Conservation (phyloP, 2,329 filamentous ascomycete genomes). For the Neocatenulostroma microsporum region DNA sequence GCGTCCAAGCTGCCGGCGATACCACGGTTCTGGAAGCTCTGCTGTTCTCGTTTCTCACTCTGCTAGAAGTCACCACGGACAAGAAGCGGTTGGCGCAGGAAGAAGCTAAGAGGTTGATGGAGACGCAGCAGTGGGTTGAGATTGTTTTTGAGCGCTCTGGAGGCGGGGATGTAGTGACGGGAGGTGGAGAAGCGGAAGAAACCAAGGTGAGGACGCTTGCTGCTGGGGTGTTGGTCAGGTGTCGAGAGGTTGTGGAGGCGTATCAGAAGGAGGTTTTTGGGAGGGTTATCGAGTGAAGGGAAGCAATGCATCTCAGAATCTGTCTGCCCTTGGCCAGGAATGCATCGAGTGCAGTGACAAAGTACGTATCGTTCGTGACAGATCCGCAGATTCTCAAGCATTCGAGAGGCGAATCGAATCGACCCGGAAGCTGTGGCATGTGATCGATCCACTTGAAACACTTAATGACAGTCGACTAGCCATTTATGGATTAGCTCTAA, state of each 20-base stretch:
- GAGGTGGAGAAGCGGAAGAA: conserved; percentile 65
- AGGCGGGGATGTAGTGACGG: conserved; percentile 25
- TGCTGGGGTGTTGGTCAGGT: conserved; percentile 67
- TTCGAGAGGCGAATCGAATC: too few species aligned
- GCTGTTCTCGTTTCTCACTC: conserved; percentile 67
- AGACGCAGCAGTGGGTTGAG: conserved; percentile 80
- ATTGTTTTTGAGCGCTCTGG: conserved; percentile 56
- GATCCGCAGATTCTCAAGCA: too few species aligned
- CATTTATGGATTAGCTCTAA: too few species aligned
- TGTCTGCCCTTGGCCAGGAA: too few species aligned
- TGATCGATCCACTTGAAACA: too few species aligned
- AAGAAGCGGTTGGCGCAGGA: conserved; percentile 65
- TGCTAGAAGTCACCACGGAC: conserved; percentile 68
- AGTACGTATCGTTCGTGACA: too few species aligned
- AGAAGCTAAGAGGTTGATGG: conserved; percentile 68
- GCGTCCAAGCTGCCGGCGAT: conserved; percentile 41
- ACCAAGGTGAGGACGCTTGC: conserved; percentile 71
- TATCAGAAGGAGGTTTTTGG: conserved; percentile 73
- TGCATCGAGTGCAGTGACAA: too few species aligned
- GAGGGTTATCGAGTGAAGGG: conserved; percentile 4
- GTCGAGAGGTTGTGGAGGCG: conserved; percentile 73
- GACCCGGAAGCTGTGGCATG: too few species aligned
- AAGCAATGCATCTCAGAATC: too few species aligned
- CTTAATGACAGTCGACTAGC: too few species aligned
- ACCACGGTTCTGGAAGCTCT: conserved; percentile 62